Evolutionary conservation across 129 eudicot genomes (phyloP).

Genomic region (Smallanthus sonchifolius): DNA sequence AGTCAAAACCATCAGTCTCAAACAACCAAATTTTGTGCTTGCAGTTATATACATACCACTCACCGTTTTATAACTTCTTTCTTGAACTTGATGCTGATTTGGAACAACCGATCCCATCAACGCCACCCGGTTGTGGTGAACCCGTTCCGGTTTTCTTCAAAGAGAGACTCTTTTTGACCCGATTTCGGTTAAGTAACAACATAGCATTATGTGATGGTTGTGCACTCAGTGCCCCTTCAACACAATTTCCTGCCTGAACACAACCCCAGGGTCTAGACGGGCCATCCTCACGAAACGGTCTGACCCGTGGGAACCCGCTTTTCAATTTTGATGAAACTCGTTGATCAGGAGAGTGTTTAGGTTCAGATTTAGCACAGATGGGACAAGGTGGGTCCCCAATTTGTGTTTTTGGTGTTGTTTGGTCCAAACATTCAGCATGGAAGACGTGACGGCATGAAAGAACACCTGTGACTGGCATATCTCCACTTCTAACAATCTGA

Average conservation of each 20-base stretch:
- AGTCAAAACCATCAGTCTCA: slow-evolving; percentile 16
- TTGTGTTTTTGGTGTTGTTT: slow-evolving; percentile 67
- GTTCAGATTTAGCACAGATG: slow-evolving; percentile 48
- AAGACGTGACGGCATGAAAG: slow-evolving; percentile 83
- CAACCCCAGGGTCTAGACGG: slow-evolving; percentile 77
- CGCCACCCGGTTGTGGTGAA: slow-evolving; percentile 46
- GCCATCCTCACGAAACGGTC: slow-evolving; percentile 58
- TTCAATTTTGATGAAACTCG: slow-evolving; percentile 42
- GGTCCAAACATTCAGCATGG: slow-evolving; percentile 93
- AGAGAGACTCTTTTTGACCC: slow-evolving; percentile 46
- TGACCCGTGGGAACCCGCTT: slow-evolving; percentile 42
- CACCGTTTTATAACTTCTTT: slow-evolving; percentile 32
- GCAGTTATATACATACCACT: slow-evolving; percentile 22
- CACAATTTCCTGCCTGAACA: slow-evolving; percentile 65
- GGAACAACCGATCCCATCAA: slow-evolving; percentile 51
- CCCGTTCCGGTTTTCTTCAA: slow-evolving; percentile 42
- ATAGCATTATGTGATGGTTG: slow-evolving; percentile 46
- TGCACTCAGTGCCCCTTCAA: slow-evolving; percentile 70
- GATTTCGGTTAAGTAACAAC: slow-evolving; percentile 54
- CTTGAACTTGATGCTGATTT: slow-evolving; percentile 43
- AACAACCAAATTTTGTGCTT: slow-evolving; percentile 10
- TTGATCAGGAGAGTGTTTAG: slow-evolving; percentile 42
- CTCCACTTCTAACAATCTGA: slow-evolving; percentile 65
- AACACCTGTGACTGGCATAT: slow-evolving; percentile 80
- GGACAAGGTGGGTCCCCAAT: slow-evolving; percentile 87